Conservation (phyloP, 257 asterid species). For the Ilex aquifolium region DNA sequence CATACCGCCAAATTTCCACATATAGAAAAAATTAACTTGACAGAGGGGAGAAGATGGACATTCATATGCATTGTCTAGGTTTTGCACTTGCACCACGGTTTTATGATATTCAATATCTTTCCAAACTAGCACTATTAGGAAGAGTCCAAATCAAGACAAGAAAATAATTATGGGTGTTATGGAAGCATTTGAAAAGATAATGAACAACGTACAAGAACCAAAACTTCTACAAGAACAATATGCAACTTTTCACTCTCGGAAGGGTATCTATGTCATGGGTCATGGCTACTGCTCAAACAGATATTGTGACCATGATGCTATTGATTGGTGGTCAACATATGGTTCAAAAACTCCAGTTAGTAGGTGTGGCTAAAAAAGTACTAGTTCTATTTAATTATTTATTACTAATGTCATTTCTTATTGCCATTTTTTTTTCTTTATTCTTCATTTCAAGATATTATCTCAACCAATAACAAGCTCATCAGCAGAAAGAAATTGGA, state of each 20-base stretch:
- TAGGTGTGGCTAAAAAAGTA: not conserved
- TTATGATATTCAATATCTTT: no score
- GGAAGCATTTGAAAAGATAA: not conserved
- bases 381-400: not conserved
- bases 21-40: not conserved
- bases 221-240: not conserved
- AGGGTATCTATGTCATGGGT: no score
- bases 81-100: not conserved
- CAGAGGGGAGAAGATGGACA: not conserved
- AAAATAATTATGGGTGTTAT: not conserved
- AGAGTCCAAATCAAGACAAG: no score
- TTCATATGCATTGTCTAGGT: not conserved
- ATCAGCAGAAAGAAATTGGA: no score
- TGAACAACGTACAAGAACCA: not conserved
- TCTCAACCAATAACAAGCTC: no score
- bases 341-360: not conserved
- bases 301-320: not conserved
- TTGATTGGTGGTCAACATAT: not conserved
- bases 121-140: no score
- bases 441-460: no score
- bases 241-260: not conserved
- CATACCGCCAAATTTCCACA: not conserved
- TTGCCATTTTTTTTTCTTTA: no score
- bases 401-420: no score
- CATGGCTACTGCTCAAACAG: no score